These are phyloP conservation scores for Monilinia aucupariae DNA, from an alignment of 2,329 filamentous ascomycete species.

Conservation along the genomic window DNA sequence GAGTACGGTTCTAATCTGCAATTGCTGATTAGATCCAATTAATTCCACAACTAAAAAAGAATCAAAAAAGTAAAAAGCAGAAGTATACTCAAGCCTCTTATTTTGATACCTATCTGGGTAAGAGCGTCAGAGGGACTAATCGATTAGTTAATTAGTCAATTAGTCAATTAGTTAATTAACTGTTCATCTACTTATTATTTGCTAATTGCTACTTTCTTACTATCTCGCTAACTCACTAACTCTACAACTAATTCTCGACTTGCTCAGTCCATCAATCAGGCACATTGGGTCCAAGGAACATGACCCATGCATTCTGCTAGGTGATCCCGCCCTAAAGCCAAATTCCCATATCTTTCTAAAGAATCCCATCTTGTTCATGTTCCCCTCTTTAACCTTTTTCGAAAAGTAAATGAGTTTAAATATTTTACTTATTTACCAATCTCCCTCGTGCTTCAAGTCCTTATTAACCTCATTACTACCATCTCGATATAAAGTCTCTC, in stretches of 20 bases:
- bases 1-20: too few relatives aligned
- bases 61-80: not conserved
- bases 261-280: not conserved
- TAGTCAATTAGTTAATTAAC: too few relatives aligned
- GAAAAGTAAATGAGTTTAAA: not conserved
- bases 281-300: constrained; percentile 3
- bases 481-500: too few relatives aligned
- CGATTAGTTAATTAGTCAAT: too few relatives aligned
- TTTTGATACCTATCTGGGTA: too few relatives aligned
- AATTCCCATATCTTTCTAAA: constrained; percentile 14
- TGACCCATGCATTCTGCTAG: not conserved
- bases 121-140: too few relatives aligned
- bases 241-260: not conserved
- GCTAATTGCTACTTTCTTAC: too few relatives aligned
- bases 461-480: too few relatives aligned
- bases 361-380: constrained; percentile 17
- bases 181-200: too few relatives aligned
- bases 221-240: too few relatives aligned
- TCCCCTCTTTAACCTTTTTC: constrained; percentile 1
- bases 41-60: not conserved
- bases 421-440: not conserved
- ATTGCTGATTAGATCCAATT: not conserved
- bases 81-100: not conserved
- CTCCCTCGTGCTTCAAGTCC: too few relatives aligned
- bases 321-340: not conserved